phyloP scores from a whole-genome alignment of 2,329 filamentous ascomycete species.

The Claviceps sp. region DNA sequence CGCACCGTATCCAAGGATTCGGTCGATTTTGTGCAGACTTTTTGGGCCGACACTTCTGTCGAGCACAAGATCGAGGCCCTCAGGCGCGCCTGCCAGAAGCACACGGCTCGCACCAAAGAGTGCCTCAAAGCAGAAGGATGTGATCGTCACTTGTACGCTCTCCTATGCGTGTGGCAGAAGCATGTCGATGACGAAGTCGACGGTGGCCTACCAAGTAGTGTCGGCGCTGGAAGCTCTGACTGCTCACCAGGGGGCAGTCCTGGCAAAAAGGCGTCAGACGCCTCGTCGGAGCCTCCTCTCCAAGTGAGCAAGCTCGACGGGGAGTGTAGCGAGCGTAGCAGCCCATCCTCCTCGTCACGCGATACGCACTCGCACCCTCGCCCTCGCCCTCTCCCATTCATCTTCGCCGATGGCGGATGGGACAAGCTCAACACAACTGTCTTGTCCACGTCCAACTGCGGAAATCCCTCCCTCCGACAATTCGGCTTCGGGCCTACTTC shows the following conservation, averaged over 20 bases:
- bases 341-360: slow-evolving; percentile 35
- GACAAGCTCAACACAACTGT: slow-evolving; percentile 92
- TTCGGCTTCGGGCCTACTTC: slow-evolving; percentile 95
- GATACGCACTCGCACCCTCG: slow-evolving; percentile 21
- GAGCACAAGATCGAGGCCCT: slow-evolving; percentile 77
- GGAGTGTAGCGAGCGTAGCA: slow-evolving; percentile 37
- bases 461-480: slow-evolving; percentile 84
- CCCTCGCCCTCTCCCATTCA: slow-evolving; percentile 44
- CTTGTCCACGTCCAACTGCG: slow-evolving; percentile 94
- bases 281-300: slow-evolving; percentile 20
- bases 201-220: slow-evolving; percentile 32
- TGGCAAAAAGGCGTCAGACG: slow-evolving; percentile 31
- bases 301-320: slow-evolving; percentile 22
- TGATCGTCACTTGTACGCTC: slow-evolving; percentile 83
- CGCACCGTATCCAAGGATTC: slow-evolving; percentile 72
- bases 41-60: slow-evolving; percentile 84
- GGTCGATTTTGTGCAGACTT: slow-evolving; percentile 79
- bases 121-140: slow-evolving; percentile 85
- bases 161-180: slow-evolving; percentile 92
- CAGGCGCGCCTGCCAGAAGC: slow-evolving; percentile 68
- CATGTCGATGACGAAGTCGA: slow-evolving; percentile 55
- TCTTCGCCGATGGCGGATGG: slow-evolving; percentile 86
- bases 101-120: slow-evolving; percentile 65
- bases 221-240: slow-evolving; percentile 47
- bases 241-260: slow-evolving; percentile 40